Base-by-base conservation (phyloP, 768 basidiomycete species). In the Sistotremastrum niveocremeum region DNA sequence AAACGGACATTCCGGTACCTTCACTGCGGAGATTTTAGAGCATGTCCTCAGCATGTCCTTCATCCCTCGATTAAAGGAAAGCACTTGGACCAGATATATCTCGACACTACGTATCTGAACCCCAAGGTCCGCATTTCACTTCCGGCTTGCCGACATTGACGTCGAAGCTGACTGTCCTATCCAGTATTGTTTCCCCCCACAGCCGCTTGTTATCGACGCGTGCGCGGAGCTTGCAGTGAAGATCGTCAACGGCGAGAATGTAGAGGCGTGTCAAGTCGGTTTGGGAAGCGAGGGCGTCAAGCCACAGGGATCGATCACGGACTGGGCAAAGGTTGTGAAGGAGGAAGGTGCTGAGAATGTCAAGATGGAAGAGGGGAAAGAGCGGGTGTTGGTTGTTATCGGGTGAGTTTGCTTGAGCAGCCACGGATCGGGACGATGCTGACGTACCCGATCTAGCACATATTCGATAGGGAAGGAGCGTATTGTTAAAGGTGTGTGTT, bases 391-490 rank as follows among this genome's bases (percentile, higher is more conserved):
- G 9, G 68, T 90, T 46, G 72, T 87, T 34, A 74, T 89, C 8
- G 86, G 86, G 87, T 86, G 57, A 3, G 70, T 56, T 4, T 28
- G 10, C 11, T 42, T 8, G 11, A 28, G 6, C 37, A 38, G 30
- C 4, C 11, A 42, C 6, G 6, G 37, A 29, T 12, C 35, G 28
- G 40, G 32, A 11, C 53, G 30, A 51, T 31, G 30, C 28, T 28
- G 8, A 42, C n/a, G 39, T 35, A 2, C 43, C 4, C 4, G 41
- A 33, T 46, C 37, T 49, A 89, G 90, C 7, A 97, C 95, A 0
- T 99, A 99, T 62, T 88, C 88, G 0, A 89, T 98, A 42, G 95
- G 95, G 37, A 99, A 99, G 61, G 95, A 99, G 61, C 79, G 95
- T 28, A 84, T 98, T 37, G 91, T 95, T 37, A 95, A 97, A 74